phyloP scores from a whole-genome alignment of 306 rosid species.

The Nissolia schottii region DNA sequence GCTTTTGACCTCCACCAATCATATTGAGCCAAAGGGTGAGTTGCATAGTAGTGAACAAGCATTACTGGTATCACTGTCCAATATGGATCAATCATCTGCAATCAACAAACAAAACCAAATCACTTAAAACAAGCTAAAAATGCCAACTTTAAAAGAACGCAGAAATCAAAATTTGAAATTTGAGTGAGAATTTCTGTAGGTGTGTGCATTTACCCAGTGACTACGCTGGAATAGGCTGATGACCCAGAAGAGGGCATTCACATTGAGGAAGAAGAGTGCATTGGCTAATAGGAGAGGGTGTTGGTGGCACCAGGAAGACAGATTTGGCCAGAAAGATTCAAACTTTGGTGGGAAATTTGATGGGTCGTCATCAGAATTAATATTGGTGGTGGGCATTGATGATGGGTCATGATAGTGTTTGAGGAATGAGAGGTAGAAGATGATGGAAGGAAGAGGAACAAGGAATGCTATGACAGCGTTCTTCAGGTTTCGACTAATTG shows the following conservation, averaged over 20 bases:
- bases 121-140: slow-evolving; percentile 15
- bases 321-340: slow-evolving; percentile 23
- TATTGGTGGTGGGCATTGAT: background rate
- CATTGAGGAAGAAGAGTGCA: slow-evolving; percentile 76
- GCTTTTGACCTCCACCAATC: slow-evolving; percentile 67
- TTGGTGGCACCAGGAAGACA: slow-evolving; percentile 74
- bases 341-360: background rate
- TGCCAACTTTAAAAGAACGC: slow-evolving; percentile 13
- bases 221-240: slow-evolving; percentile 61
- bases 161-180: background rate
- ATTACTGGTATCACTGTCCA: slow-evolving; percentile 91
- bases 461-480: slow-evolving; percentile 57
- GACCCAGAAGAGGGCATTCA: slow-evolving; percentile 84
- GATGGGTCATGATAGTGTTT: slow-evolving; percentile 20
- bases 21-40: slow-evolving; percentile 67
- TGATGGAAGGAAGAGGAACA: slow-evolving; percentile 72
- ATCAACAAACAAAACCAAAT: background rate
- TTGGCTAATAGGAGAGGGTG: slow-evolving; percentile 83
- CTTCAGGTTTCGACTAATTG: slow-evolving; percentile 37
- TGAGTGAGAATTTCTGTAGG: background rate
- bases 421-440: slow-evolving; percentile 74
- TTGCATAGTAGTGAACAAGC: slow-evolving; percentile 66
- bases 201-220: slow-evolving; percentile 66
- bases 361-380: background rate
- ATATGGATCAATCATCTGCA: slow-evolving; percentile 87